Conservation (phyloP, 768 basidiomycete species). For the Strobilomyces echinocephalus region DNA sequence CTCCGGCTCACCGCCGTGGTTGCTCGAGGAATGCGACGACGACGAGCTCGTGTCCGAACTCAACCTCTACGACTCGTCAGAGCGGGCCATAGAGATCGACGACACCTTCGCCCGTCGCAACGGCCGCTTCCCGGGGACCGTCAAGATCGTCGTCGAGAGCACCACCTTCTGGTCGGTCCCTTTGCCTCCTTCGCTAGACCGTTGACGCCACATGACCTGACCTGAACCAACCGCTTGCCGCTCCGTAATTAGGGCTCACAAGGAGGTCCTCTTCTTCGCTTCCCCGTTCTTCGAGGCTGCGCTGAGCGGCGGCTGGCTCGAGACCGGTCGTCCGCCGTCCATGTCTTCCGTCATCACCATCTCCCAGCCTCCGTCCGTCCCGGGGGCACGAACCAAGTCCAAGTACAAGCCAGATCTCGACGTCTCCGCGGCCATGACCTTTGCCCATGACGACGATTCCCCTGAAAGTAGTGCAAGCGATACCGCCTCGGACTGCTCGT, state of each 20-base stretch:
- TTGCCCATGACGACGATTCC: slow-evolving; percentile 50
- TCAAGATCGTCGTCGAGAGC: slow-evolving; percentile 85
- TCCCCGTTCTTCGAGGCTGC: slow-evolving; percentile 95
- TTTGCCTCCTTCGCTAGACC: not conserved
- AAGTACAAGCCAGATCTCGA: slow-evolving; percentile 37
- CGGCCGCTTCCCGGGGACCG: slow-evolving; percentile 71
- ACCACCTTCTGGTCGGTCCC: slow-evolving; percentile 82
- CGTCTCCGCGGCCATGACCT: slow-evolving; percentile 48
- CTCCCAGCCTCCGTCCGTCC: slow-evolving; percentile 63
- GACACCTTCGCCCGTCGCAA: slow-evolving; percentile 64
- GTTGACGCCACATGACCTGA: slow-evolving; percentile 1
- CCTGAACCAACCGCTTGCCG: not conserved
- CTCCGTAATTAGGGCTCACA: slow-evolving; percentile 67
- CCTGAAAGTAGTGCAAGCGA: slow-evolving; percentile 32
- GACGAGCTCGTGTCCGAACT: slow-evolving; percentile 69
- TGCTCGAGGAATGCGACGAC: slow-evolving; percentile 68
- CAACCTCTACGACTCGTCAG: slow-evolving; percentile 59
- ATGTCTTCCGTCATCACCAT: slow-evolving; percentile 84
- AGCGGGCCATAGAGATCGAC: slow-evolving; percentile 74
- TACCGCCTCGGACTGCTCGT: slow-evolving; percentile 37
- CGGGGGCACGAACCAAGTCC: slow-evolving; percentile 33
- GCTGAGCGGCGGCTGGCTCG: slow-evolving; percentile 87
- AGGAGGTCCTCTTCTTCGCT: slow-evolving; percentile 85
- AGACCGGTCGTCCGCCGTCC: slow-evolving; percentile 75
- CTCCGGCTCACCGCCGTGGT: slow-evolving; percentile 74